Percentiles rank a stretch among this genome's conserved stretches.
Conservation (phyloP, 2,329 filamentous ascomycete genomes). For the Tolypocladium paradoxum region DNA sequence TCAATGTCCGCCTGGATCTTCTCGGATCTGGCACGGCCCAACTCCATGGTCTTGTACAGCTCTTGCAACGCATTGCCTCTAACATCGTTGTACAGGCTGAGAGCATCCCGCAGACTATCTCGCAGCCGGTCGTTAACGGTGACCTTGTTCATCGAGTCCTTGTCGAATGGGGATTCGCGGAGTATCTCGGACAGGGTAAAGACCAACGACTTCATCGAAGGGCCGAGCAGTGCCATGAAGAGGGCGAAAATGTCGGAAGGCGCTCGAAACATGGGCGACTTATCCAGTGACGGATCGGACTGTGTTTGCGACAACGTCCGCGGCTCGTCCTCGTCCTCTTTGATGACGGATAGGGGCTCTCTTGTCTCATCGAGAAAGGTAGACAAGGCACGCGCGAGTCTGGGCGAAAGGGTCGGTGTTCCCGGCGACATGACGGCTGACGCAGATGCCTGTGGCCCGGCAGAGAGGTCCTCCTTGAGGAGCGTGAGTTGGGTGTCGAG, state of each 20-base stretch:
- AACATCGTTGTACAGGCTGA: constrained; percentile 66
- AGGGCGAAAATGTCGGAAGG: constrained; percentile 82
- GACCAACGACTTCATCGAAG: constrained; percentile 92
- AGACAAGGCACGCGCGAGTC: constrained; percentile 15
- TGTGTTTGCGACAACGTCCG: constrained; percentile 12
- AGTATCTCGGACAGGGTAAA: constrained; percentile 84
- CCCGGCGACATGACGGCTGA: constrained; percentile 4
- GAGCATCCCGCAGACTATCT: constrained; percentile 68
- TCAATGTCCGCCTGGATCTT: constrained; percentile 87
- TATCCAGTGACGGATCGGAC: constrained; percentile 18
- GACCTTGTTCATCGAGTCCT: constrained; percentile 56
- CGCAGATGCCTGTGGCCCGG: neutral
- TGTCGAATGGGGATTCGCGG: constrained; percentile 72
- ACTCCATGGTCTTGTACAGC: constrained; percentile 70
- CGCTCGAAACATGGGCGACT: constrained; percentile 35
- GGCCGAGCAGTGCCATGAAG: constrained; percentile 81
- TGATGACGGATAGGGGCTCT: constrained; percentile 49
- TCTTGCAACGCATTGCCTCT: constrained; percentile 65
- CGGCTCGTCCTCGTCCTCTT: constrained; percentile 44
- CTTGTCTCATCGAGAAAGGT: constrained; percentile 26
- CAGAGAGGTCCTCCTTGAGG: constrained; percentile 48
- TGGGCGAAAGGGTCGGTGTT: constrained; percentile 12
- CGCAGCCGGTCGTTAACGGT: constrained; percentile 70
- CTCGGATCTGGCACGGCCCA: constrained; percentile 56
- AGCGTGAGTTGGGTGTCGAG: constrained; percentile 82